Evolutionary conservation across 2,329 filamentous ascomycete genomes (phyloP), one percentile per base, ranked within the genome.

Genomic region (Cephalotrichum gorgonifer): DNA sequence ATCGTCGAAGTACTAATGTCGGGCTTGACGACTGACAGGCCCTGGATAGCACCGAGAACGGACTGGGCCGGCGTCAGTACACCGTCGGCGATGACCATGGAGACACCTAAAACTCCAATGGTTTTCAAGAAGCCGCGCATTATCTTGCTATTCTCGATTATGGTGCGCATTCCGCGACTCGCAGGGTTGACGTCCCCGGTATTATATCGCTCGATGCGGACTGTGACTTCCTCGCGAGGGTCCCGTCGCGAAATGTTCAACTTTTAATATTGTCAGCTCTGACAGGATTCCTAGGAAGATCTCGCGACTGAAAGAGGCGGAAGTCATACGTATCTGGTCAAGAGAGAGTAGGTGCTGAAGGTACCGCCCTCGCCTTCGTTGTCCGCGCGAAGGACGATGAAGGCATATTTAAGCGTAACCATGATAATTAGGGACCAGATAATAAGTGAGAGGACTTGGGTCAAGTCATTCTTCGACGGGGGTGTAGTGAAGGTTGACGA

Each of bases 341-440:
- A 71, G 14, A 86, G 63, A 3, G 78, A 80, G 61, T 85, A 85
- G 25, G 81, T 74, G 27, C 76, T 78, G 61, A 86, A 86, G 0
- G 81, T 85, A 27, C 83, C 83, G 26, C 83, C 83, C 57, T 86
- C 81, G 42, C 83, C 83, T 58, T 86, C 81, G 53, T 86, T 81
- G 60, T 86, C 82, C 47, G 83, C 83, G 30, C 67, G 68, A 5
- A 86, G 64, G 33, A 86, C 75, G 57, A 86, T 76, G 52, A 83
- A 68, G 35, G 81, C 70, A 57, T 86, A 86, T 64, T 86, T 86
- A 51, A 84, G 55, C 0, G 80, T 84, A 31, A 86, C 81, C 64
- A 86, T 83, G 52, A 85, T 65, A 23, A 79, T 83, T 30, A 86
- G 63, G 0, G 80, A 76, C 83, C 82, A 86, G 43, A 86, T 75